Evolutionary conservation across 371 early-diverging fungal genomes (phyloP).

Genomic region (Apophysomyces ossiformis): DNA sequence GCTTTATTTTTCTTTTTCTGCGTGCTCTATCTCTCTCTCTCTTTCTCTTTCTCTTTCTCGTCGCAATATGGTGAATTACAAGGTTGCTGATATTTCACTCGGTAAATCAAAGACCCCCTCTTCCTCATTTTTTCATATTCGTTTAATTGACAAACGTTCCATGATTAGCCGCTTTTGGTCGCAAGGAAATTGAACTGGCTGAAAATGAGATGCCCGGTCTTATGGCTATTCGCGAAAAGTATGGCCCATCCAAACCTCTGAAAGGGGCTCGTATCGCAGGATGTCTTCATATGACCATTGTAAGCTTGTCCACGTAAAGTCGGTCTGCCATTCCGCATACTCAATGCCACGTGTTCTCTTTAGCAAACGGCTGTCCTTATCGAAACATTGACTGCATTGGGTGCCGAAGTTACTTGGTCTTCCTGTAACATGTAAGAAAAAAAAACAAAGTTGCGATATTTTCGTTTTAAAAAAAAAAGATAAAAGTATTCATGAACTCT

Average conservation of each 20-base stretch:
- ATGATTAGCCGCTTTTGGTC: slow-evolving; percentile 50
- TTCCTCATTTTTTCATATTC: not conserved
- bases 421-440: slow-evolving; percentile 91
- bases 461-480: too few species aligned
- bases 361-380: slow-evolving; percentile 95
- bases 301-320: not conserved
- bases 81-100: slow-evolving; percentile 91
- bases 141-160: not conserved
- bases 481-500: too few species aligned
- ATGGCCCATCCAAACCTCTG: slow-evolving; percentile 90
- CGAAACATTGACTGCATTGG: slow-evolving; percentile 94
- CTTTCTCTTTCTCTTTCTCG: not conserved
- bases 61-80: slow-evolving; percentile 34
- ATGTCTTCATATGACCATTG: slow-evolving; percentile 98
- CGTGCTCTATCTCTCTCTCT: not conserved
- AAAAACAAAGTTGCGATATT: not conserved
- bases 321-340: too few species aligned
- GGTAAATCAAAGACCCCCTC: slow-evolving; percentile 52
- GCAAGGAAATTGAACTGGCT: slow-evolving; percentile 59
- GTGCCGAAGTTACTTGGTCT: slow-evolving; percentile 98
- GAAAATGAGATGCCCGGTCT: slow-evolving; percentile 99
- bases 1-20: not conserved
- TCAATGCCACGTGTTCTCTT: too few species aligned
- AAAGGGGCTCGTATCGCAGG: slow-evolving; percentile 98
- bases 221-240: slow-evolving; percentile 92